Evolutionary conservation across 2,329 filamentous ascomycete genomes (phyloP).

Genomic region (Paecilomyces dactylethromorphus): DNA sequence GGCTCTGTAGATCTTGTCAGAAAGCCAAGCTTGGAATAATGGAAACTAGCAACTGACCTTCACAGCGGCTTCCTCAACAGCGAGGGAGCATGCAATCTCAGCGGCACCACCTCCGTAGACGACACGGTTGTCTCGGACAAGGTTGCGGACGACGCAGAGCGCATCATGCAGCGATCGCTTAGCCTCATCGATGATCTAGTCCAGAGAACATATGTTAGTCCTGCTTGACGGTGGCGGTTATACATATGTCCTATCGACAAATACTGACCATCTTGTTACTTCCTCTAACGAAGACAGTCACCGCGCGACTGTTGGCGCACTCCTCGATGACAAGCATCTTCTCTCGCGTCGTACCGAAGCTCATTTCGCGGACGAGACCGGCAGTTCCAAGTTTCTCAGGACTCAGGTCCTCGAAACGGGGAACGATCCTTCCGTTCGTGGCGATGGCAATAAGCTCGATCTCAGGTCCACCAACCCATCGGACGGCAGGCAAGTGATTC

Average conservation of each 20-base stretch:
- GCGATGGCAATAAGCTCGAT: constrained; percentile 98
- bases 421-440: constrained; percentile 95
- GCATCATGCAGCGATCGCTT: constrained; percentile 97
- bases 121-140: constrained; percentile 92
- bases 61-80: constrained; percentile 89
- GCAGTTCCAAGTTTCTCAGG: constrained; percentile 85
- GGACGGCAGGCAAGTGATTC: constrained; percentile 89
- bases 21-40: not conserved
- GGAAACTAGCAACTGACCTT: constrained; percentile 47
- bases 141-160: constrained; percentile 92
- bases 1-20: constrained; percentile 50
- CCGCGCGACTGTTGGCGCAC: constrained; percentile 93
- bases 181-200: constrained; percentile 93
- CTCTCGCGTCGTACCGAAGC: constrained; percentile 92
- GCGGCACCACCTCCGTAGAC: constrained; percentile 96
- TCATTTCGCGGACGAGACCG: constrained; percentile 88
- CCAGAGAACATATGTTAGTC: constrained; percentile 4
- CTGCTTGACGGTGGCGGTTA: not conserved
- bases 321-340: constrained; percentile 99
- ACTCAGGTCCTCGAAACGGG: constrained; percentile 89
- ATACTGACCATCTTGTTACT: constrained; percentile 94
- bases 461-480: constrained; percentile 97
- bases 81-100: constrained; percentile 93
- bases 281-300: constrained; percentile 91
- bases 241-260: not conserved